Conservation (phyloP, 345 rosid genomes). For the Eucalyptus marginata region DNA sequence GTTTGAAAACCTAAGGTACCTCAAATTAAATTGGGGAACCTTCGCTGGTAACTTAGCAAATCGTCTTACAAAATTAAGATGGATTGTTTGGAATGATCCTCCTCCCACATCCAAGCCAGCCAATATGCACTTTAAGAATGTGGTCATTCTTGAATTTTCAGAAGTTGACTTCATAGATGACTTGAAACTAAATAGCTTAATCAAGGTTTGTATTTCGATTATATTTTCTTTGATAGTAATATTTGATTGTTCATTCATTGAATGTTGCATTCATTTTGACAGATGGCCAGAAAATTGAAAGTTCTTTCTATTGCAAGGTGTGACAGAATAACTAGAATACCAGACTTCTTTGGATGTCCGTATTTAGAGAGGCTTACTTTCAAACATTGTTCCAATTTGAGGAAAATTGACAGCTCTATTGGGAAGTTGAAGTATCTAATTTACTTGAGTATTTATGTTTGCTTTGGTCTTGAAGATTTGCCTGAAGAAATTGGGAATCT, state of each 20-base stretch:
- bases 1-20: not conserved
- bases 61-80: not conserved
- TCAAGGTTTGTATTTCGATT: not conserved
- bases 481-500: not conserved
- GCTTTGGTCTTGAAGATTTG: not conserved
- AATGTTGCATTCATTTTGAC: not conserved
- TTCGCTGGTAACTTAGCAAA: not conserved
- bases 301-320: not conserved
- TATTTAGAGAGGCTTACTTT: not conserved
- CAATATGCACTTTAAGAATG: not conserved
- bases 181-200: not conserved
- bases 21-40: not conserved
- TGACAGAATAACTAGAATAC: not conserved
- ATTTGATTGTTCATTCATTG: rapidly evolving
- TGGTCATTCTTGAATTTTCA: not conserved
- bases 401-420: not conserved
- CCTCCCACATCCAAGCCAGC: not conserved
- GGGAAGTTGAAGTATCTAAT: not conserved
- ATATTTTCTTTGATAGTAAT: not conserved
- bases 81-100: not conserved
- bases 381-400: not conserved
- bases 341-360: not conserved
- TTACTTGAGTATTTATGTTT: rapidly evolving
- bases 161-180: not conserved
- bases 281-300: not conserved